phyloP scores from a whole-genome alignment of 1,139 yeast species.

The Eremothecium sinecaudum region DNA sequence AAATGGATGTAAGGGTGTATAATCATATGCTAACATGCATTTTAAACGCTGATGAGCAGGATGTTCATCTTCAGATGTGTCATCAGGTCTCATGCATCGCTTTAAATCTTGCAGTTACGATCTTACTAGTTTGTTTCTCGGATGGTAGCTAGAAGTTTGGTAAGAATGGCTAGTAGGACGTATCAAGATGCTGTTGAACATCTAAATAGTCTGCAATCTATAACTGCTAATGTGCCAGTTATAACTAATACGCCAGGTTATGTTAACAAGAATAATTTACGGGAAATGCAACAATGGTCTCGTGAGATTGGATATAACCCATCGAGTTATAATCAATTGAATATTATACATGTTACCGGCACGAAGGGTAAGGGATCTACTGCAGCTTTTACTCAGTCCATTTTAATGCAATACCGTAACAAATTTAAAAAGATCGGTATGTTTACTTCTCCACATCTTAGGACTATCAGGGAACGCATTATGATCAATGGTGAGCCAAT shows the following conservation, averaged over 20 bases:
- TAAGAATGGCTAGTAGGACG: slow-evolving; percentile 14
- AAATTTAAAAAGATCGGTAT: slow-evolving; percentile 56
- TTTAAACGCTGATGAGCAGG: neutral
- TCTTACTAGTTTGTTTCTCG: too few relatives aligned
- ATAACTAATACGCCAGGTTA: slow-evolving; percentile 61
- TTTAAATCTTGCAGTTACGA: too few relatives aligned
- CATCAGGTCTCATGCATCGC: too few relatives aligned
- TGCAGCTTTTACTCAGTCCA: slow-evolving; percentile 86
- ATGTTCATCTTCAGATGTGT: too few relatives aligned
- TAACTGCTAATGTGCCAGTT: slow-evolving; percentile 82
- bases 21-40: too few relatives aligned
- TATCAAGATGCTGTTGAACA: slow-evolving; percentile 71
- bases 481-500: slow-evolving; percentile 83
- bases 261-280: slow-evolving; percentile 61
- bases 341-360: slow-evolving; percentile 88
- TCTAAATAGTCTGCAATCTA: slow-evolving; percentile 80
- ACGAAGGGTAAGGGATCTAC: slow-evolving; percentile 98
- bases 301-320: slow-evolving; percentile 75
- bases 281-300: slow-evolving; percentile 89
- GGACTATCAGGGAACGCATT: slow-evolving; percentile 86
- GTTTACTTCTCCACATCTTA: slow-evolving; percentile 91
- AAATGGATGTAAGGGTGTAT: too few relatives aligned
- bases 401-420: slow-evolving; percentile 51
- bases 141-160: neutral
- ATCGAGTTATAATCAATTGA: slow-evolving; percentile 59